phyloP scores from a whole-genome alignment of 2,329 filamentous ascomycete genomes.

The Colletotrichum lupini region DNA sequence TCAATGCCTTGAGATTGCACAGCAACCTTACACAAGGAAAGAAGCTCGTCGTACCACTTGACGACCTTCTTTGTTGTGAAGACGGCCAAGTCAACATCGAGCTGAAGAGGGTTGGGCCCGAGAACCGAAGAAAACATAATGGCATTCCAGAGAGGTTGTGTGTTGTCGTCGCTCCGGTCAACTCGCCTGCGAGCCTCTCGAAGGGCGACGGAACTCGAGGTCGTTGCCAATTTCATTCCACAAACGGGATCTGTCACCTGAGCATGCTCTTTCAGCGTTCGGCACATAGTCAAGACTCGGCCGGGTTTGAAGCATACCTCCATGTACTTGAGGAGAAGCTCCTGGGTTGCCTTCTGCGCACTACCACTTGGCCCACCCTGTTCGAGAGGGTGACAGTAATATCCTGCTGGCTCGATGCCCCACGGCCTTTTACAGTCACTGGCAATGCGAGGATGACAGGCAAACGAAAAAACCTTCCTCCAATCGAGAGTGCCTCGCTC shows the following conservation, averaged over 20 bases:
- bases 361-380: neutral
- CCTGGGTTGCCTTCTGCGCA: neutral
- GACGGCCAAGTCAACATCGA: conserved; percentile 1
- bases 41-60: neutral
- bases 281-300: no score
- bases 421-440: neutral
- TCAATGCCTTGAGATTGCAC: neutral
- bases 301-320: neutral
- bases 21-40: neutral
- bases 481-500: neutral
- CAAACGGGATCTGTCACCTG: neutral
- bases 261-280: neutral
- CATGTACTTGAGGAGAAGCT: neutral
- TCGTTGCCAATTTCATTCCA: neutral
- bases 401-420: neutral
- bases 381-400: neutral
- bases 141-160: neutral
- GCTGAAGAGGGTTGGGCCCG: neutral
- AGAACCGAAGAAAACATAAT: neutral
- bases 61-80: neutral
- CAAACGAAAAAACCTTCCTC: neutral
- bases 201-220: neutral
- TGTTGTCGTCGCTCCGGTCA: neutral
- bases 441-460: neutral
- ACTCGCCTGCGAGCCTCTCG: neutral